Conservation (phyloP, 177 flowering plant species). For the Vitis hybrid region DNA sequence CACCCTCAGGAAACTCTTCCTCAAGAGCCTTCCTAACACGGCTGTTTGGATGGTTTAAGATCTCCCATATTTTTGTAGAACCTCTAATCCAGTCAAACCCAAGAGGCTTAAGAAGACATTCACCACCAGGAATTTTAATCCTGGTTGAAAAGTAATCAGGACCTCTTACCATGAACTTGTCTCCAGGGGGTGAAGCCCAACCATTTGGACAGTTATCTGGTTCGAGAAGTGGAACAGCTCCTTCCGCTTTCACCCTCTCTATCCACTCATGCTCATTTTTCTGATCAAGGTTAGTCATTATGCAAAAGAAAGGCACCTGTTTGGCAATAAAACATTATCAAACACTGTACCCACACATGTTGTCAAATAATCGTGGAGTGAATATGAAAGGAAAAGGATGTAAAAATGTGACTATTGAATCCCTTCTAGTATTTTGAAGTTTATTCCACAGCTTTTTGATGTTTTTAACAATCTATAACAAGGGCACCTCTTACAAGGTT, state of each 20-base stretch:
- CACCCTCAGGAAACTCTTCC: constrained; percentile 40
- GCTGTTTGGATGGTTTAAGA: constrained; percentile 56
- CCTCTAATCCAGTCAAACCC: constrained; percentile 90
- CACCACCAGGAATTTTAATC: constrained; percentile 77
- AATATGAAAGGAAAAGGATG: no score
- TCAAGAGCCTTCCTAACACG: constrained; percentile 70
- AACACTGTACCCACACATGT: not conserved
- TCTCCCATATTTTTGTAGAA: constrained; percentile 57
- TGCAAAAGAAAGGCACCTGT: constrained; percentile 20
- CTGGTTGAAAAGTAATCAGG: constrained; percentile 70
- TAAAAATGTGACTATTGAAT: no score
- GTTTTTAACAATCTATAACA: no score
- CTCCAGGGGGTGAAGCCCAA: constrained; percentile 88
- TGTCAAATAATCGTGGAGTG: not conserved
- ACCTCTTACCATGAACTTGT: constrained; percentile 79
- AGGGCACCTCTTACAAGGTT: no score
- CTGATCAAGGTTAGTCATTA: constrained; percentile 42
- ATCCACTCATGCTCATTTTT: constrained; percentile 54
- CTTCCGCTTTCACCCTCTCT: constrained; percentile 58
- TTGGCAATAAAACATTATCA: not conserved
- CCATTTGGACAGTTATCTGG: constrained; percentile 78
- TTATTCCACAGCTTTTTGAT: no score
- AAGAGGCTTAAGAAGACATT: constrained; percentile 73
- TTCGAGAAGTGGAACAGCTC: constrained; percentile 70
- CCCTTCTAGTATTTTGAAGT: no score